Conservation (phyloP, 2,329 filamentous ascomycete species). For the Didymella pinodella region DNA sequence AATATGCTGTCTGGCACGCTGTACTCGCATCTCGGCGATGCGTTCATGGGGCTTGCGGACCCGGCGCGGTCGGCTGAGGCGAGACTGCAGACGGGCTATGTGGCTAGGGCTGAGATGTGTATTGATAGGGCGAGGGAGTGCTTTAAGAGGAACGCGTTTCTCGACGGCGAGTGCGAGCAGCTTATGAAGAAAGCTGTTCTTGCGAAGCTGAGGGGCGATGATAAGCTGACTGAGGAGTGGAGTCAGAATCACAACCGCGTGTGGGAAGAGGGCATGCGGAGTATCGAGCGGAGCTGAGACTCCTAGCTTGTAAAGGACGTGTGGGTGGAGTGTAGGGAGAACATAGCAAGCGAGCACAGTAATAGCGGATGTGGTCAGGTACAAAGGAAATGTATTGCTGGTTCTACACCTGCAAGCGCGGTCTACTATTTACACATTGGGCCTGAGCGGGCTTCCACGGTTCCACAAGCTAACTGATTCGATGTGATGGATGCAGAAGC, state of each 20-base stretch:
- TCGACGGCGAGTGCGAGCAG: constrained; percentile 76
- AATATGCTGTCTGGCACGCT: constrained; percentile 68
- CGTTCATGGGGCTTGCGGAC: constrained; percentile 79
- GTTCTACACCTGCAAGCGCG: constrained; percentile 32
- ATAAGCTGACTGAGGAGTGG: constrained; percentile 48
- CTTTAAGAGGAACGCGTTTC: constrained; percentile 72
- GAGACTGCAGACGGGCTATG: constrained; percentile 30
- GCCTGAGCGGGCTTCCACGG: constrained; percentile 24
- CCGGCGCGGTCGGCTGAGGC: constrained; percentile 34
- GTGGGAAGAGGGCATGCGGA: constrained; percentile 42
- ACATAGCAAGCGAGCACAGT: constrained; percentile 9
- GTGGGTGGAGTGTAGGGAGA: not conserved
- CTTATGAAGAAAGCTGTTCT: constrained; percentile 83
- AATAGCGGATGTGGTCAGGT: constrained; percentile 13
- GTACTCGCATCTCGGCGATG: constrained; percentile 76
- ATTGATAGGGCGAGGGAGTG: constrained; percentile 49
- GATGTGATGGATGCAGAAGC: constrained; percentile 18
- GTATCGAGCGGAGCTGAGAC: constrained; percentile 19
- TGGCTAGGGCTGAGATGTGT: constrained; percentile 46
- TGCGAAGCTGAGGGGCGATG: constrained; percentile 68
- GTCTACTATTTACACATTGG: constrained; percentile 38
- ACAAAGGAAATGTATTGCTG: constrained; percentile 48
- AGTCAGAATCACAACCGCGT: constrained; percentile 48
- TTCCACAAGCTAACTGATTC: constrained; percentile 8
- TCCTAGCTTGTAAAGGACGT: not conserved